These are phyloP conservation scores for Venturia aucupariae DNA, from an alignment of 2,329 filamentous ascomycete genomes.

Conservation along the genomic window DNA sequence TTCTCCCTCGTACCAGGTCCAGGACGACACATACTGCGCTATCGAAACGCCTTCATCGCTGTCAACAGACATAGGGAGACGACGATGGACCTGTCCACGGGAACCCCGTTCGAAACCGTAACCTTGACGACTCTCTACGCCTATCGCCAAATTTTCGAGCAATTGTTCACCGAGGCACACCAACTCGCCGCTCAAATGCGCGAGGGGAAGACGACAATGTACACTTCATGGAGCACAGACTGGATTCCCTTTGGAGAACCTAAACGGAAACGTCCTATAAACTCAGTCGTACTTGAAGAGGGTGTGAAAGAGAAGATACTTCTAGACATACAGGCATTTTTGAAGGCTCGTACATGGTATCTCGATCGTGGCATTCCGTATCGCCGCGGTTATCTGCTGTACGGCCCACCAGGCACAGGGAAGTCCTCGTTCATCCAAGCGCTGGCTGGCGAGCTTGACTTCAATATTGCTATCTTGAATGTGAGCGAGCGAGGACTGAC, in stretches of 20 bases:
- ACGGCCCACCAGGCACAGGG: constrained; percentile 81
- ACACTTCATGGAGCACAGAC: constrained; percentile 71
- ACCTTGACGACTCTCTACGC: constrained; percentile 87
- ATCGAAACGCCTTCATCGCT: constrained; percentile 76
- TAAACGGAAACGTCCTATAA: constrained; percentile 74
- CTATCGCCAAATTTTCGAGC: constrained; percentile 80
- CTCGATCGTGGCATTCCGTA: constrained; percentile 92
- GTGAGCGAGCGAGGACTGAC: constrained; percentile 83
- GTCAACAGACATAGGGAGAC: constrained; percentile 85
- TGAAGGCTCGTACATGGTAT: constrained; percentile 76
- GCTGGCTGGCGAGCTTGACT: constrained; percentile 83
- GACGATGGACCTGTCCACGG: constrained; percentile 66
- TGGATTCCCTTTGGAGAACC: constrained; percentile 82
- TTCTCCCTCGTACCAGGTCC: constrained; percentile 89
- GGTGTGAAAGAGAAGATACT: constrained; percentile 77
- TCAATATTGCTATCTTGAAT: constrained; percentile 86
- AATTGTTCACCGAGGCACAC: constrained; percentile 82
- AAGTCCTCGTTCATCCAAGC: constrained; percentile 97
- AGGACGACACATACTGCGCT: constrained; percentile 78
- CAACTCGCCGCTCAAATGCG: constrained; percentile 66
- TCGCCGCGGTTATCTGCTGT: constrained; percentile 76
- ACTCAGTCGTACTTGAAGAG: constrained; percentile 76
- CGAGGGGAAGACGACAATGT: constrained; percentile 89
- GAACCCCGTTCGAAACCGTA: constrained; percentile 88
- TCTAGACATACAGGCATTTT: constrained; percentile 72